A percentile compares a stretch with the other conserved stretches of the same genome.
Evolutionary conservation across 495 filamentous ascomycete species (phyloP).

Genomic region (Parathielavia hyrcaniae): DNA sequence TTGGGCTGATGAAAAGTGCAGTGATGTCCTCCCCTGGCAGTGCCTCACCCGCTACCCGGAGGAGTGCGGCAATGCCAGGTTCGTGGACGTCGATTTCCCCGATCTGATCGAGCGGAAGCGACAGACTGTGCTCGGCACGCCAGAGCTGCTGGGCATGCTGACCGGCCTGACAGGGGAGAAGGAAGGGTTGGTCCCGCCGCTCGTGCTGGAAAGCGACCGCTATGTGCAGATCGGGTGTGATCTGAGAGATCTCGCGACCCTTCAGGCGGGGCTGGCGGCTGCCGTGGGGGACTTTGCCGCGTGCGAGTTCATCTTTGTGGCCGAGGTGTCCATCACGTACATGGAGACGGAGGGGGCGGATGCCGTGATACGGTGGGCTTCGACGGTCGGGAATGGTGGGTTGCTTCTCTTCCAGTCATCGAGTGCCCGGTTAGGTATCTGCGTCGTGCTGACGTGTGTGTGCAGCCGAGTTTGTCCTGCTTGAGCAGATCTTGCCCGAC

Average conservation of each 20-base stretch:
- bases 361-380: slow-evolving; percentile 63
- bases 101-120: slow-evolving; percentile 73
- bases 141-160: slow-evolving; percentile 46
- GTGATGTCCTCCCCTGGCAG: slow-evolving; percentile 87
- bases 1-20: slow-evolving; percentile 30
- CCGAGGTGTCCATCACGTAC: slow-evolving; percentile 87
- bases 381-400: slow-evolving; percentile 56
- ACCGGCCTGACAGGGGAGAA: slow-evolving; percentile 10
- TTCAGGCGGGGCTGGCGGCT: slow-evolving; percentile 51
- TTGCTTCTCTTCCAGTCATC: not conserved
- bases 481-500: slow-evolving; percentile 81
- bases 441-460: not conserved
- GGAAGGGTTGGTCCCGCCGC: slow-evolving; percentile 23
- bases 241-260: slow-evolving; percentile 55
- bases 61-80: slow-evolving; percentile 50
- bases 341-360: slow-evolving; percentile 76
- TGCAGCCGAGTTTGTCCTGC: slow-evolving; percentile 64
- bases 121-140: slow-evolving; percentile 53
- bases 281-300: slow-evolving; percentile 48
- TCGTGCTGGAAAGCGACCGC: slow-evolving; percentile 54
- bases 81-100: slow-evolving; percentile 84
- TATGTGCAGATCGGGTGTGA: slow-evolving; percentile 83
- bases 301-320: slow-evolving; percentile 66
- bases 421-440: too few species aligned
- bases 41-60: slow-evolving; percentile 59